Evolutionary conservation across 805 yeast genomes (phyloP).

Genomic region (Isabelozyma gotoi): DNA sequence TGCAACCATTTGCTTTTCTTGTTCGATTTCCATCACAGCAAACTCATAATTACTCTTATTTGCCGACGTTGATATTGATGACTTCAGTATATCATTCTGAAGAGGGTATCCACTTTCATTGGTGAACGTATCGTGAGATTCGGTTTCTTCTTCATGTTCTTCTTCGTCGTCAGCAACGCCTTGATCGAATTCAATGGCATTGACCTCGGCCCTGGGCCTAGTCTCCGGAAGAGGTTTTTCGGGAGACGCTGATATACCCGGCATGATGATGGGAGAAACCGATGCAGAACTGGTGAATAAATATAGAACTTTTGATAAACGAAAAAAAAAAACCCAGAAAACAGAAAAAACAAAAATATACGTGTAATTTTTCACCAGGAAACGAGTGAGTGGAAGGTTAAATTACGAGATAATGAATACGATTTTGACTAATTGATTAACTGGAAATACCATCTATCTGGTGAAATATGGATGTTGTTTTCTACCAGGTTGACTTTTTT

Average conservation of each 20-base stretch:
- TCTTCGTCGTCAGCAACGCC: background rate
- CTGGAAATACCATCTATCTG: no score
- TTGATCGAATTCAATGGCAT: background rate
- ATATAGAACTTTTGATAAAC: background rate
- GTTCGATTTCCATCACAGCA: slow-evolving; percentile 77
- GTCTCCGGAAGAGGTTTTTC: background rate
- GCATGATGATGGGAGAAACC: background rate
- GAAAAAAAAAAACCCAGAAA: background rate
- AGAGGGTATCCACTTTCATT: background rate
- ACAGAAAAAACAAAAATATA: background rate
- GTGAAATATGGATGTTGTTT: background rate
- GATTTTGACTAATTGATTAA: no score
- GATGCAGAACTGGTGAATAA: background rate
- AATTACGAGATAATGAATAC: background rate
- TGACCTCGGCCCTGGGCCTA: background rate
- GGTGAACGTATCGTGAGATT: background rate
- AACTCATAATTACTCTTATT: slow-evolving; percentile 26
- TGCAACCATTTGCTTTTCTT: slow-evolving; percentile 70
- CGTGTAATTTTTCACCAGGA: background rate
- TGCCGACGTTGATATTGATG: background rate
- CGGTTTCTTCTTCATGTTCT: background rate
- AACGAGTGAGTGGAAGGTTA: background rate
- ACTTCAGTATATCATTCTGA: background rate
- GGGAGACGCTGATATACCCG: background rate
- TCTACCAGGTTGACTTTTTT: background rate